Evolutionary conservation across 805 yeast genomes (phyloP).

Genomic region (Ogataea paradorogensis): DNA sequence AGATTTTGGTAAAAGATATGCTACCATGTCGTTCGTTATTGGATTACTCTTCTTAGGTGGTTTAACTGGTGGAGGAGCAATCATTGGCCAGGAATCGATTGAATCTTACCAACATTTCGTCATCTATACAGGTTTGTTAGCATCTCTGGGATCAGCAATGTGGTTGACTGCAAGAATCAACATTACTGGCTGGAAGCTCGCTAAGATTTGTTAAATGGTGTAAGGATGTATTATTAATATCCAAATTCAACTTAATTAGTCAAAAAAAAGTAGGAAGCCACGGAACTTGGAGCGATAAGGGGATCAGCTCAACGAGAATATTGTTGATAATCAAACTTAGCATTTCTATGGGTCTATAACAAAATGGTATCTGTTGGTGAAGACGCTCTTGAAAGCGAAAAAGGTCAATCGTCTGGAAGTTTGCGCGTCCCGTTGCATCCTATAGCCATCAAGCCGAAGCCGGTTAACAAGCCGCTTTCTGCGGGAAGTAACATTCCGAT

Average conservation of each 20-base stretch:
- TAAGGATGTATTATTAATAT: not conserved
- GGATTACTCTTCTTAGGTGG: constrained; percentile 33
- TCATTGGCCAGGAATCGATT: constrained; percentile 33
- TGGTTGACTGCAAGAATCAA: constrained; percentile 44
- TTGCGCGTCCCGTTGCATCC: constrained; percentile 8
- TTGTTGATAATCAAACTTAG: not conserved
- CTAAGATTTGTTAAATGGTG: constrained; percentile 14
- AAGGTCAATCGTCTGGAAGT: not conserved
- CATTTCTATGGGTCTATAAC: constrained; percentile 1
- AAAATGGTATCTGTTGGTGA: constrained; percentile 5
- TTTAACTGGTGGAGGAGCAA: constrained; percentile 33
- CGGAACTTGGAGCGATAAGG: constrained; percentile 3
- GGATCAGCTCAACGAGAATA: not conserved
- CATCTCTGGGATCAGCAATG: constrained; percentile 36
- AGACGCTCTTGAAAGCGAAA: constrained; percentile 1
- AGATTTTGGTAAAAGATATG: constrained; percentile 25
- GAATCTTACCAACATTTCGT: constrained; percentile 37
- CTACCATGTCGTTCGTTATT: constrained; percentile 28
- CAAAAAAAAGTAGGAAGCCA: constrained; percentile 4
- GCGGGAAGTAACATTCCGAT: not conserved
- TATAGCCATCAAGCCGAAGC: constrained; percentile 8
- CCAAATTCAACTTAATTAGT: not conserved
- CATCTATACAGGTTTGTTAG: constrained; percentile 36
- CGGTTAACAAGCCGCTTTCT: not conserved
- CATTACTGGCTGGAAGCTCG: constrained; percentile 42